Evolutionary conservation across 345 rosid genomes (phyloP), one percentile per base, ranked within the genome.

Genomic region (Gossypium australe): DNA sequence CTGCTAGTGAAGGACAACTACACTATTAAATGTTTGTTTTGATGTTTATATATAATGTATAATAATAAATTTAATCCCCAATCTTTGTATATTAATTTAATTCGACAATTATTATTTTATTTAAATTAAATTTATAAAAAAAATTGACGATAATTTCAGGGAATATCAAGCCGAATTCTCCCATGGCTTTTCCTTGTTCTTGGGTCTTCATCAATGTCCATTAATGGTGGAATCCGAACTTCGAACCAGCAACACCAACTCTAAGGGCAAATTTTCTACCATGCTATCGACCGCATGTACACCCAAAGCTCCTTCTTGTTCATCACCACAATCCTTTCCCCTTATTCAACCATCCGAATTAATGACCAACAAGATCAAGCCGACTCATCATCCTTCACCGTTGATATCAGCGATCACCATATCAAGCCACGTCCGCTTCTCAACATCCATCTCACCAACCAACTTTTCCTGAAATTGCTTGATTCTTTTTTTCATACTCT

Each of bases 311-410:
- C 1, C 41, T 34, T 34, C 41, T 0, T 71, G 77, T 0, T 69
- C 84, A 6, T 84, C 79, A 0, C 79, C 80, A 11, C 89, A 75
- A 73, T 52, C 79, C 16, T 22, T 76, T 44, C 82, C 82, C 93
- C 91, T 92, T 13, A 73, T 92, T 70, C 90, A 92, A 49, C 97
- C 98, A 11, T 77, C 93, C 71, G 77, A 75, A 34, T 5, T 34
- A 5, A 79, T 72, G 82, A 88, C 78, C 48, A 47, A 11, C 70
- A 72, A 80, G 71, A 84, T 34, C 41, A 34, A 34, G 41, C 41
- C 41, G 41, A 34, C 41, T 5, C 41, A 34, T 34, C 41, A 34
- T 34, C 41, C 41, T 34, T 5, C 41, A 34, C 41, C 41, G 41
- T 34, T 34, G 41, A 4, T 0, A 34, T 34, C 0, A 34, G 41